phyloP scores from a whole-genome alignment of 495 filamentous ascomycete species.

The Penicillium desertorum region DNA sequence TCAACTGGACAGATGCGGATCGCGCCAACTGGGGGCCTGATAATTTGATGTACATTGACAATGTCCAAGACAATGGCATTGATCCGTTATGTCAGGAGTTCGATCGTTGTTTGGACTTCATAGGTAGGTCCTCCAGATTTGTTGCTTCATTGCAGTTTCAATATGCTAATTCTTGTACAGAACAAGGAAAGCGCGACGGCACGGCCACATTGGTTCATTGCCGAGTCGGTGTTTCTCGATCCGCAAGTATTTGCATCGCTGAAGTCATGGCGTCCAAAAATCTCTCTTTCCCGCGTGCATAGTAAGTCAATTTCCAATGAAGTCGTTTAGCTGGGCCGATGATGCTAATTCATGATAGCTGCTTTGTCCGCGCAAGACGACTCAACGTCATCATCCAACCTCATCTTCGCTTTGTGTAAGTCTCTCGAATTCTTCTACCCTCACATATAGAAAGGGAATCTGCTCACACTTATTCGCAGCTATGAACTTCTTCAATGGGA shows the following conservation, averaged over 20 bases:
- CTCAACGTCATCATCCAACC: conserved; percentile 76
- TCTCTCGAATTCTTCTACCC: not conserved
- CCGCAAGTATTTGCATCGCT: conserved; percentile 96
- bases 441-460: not conserved
- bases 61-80: conserved; percentile 95
- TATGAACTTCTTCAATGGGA: conserved; percentile 89
- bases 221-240: conserved; percentile 90
- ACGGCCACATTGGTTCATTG: conserved; percentile 95
- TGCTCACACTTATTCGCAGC: conserved; percentile 27
- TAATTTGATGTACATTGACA: conserved; percentile 73
- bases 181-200: conserved; percentile 67
- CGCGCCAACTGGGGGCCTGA: conserved; percentile 66
- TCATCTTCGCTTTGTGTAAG: conserved; percentile 65
- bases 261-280: conserved; percentile 84
- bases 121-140: conserved; percentile 62
- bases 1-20: conserved; percentile 73
- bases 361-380: conserved; percentile 87
- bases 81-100: conserved; percentile 88
- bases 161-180: conserved; percentile 42
- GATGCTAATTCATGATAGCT: conserved; percentile 45
- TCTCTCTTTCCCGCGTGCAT: conserved; percentile 87
- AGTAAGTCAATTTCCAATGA: conserved; percentile 51
- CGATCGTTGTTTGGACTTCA: conserved; percentile 83
- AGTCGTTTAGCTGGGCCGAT: not conserved
- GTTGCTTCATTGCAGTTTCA: not conserved